Evolutionary conservation across 208 protist genomes (phyloP), one percentile per base, ranked within the genome.

Genomic region (Blastocrithidia nonstop): DNA sequence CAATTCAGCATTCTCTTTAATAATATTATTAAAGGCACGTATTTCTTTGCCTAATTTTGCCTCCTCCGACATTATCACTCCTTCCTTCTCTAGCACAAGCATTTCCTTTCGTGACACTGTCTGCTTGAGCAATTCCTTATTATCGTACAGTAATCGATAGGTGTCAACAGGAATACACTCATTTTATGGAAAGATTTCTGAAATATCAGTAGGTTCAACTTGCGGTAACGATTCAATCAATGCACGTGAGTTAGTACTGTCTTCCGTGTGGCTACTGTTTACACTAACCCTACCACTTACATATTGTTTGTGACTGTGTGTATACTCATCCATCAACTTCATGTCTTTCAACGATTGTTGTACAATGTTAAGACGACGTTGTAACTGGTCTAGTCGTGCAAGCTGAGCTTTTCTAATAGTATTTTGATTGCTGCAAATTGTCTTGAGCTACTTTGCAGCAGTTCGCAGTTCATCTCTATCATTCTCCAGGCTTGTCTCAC

Each of bases 41-140:
- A 74, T 65, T 43, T 66, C 70, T 21, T 61, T 58, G 5, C 48
- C 33, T 46, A 91, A 27, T 46, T 76, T 88, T 35, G 72, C 71
- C 37, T 91, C 75, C 25, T 89, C 59, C 15, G 81, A 65, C 39
- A 89, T 60, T 53, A 94, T 65, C 6, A 66, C 72, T 35, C 60
- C 68, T 49, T 89, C 81, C 66, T 90, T 90, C 59, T 94, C 85
- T 13, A 90, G 55, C 44, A 88, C 75, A 22, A 94, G 55, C 74
- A 94, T 88, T 50, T 90, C 83, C 64, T 91, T 94, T 37, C 81
- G 80, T 11, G 71, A 70, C 38, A 89, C 67, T 42, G 57, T 84
- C 13, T 62, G 72, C 40, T 66, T 57, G 70, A 89, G 76, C 66
- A 77, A 71, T 45, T 88, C 76, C 25, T 84, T 82, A 60, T 88